Conservation (phyloP, 1,139 yeast species). For the Zygotorulaspora mrakii region DNA sequence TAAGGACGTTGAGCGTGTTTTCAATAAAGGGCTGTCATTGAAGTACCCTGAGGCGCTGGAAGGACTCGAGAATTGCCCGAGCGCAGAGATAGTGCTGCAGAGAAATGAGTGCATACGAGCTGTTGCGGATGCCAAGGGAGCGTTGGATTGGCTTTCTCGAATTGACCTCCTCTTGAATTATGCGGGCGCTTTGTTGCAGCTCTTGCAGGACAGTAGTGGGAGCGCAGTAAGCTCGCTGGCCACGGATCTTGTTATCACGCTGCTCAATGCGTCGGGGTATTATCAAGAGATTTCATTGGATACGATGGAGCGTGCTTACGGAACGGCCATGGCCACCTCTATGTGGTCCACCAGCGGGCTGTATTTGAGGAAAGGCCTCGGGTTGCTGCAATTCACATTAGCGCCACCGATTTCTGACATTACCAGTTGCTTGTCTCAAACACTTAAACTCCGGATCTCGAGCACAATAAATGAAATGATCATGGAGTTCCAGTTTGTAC, state of each 20-base stretch:
- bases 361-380: slow-evolving; percentile 27
- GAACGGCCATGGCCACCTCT: slow-evolving; percentile 14
- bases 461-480: slow-evolving; percentile 10
- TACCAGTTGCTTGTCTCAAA: background rate
- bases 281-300: slow-evolving; percentile 24
- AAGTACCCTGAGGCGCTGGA: slow-evolving; percentile 2
- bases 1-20: slow-evolving; percentile 2
- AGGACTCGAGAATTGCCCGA: slow-evolving; percentile 4
- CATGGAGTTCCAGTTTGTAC: slow-evolving; percentile 23
- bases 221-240: background rate
- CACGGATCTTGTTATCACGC: slow-evolving; percentile 7
- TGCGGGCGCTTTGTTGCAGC: slow-evolving; percentile 6
- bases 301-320: slow-evolving; percentile 28
- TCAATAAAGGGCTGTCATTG: slow-evolving; percentile 7
- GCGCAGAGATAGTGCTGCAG: slow-evolving; percentile 8
- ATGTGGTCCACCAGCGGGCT: slow-evolving; percentile 29
- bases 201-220: background rate
- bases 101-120: slow-evolving; percentile 10
- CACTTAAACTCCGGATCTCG: slow-evolving; percentile 4
- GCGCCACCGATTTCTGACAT: background rate
- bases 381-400: slow-evolving; percentile 22
- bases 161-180: slow-evolving; percentile 10
- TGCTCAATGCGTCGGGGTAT: slow-evolving; percentile 22
- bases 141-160: slow-evolving; percentile 9
- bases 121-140: slow-evolving; percentile 3